Conservation (phyloP, 441 rosid species). For the Daphne laureola region DNA sequence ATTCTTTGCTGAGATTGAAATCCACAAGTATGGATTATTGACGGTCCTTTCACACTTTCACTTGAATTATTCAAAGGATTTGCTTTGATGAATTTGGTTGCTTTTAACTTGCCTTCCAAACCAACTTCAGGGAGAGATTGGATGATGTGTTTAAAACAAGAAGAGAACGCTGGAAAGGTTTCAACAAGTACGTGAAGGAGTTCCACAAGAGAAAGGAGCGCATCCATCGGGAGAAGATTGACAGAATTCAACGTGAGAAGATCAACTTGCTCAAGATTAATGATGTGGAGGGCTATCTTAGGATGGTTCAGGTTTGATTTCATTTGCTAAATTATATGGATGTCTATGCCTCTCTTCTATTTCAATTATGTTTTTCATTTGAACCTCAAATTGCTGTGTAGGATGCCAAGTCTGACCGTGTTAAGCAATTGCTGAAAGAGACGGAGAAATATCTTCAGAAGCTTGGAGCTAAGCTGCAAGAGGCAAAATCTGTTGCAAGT, state of each 20-base stretch:
- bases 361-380: conserved; percentile 12
- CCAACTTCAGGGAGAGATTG: conserved; percentile 67
- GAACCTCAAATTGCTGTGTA: conserved; percentile 20
- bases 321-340: conserved; percentile 14
- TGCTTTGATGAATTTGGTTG: conserved; percentile 6
- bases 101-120: conserved; percentile 20
- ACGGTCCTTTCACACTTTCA: conserved; percentile 4
- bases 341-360: conserved; percentile 5
- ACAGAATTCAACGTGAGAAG: conserved; percentile 95
- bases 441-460: conserved; percentile 93
- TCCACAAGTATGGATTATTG: conserved; percentile 58
- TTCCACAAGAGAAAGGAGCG: conserved; percentile 93
- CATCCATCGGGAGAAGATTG: conserved; percentile 88
- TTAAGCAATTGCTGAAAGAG: conserved; percentile 82
- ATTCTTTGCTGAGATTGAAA: conserved; percentile 88
- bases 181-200: conserved; percentile 85
- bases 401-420: conserved; percentile 99
- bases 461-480: conserved; percentile 79
- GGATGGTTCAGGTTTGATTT: conserved; percentile 88
- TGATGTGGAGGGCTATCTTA: conserved; percentile 96
- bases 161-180: conserved; percentile 90
- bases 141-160: conserved; percentile 73
- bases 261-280: conserved; percentile 86
- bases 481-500: conserved; percentile 56
- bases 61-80: conserved; percentile 7